These are phyloP conservation scores for Novymonas esmeraldas DNA, from an alignment of 208 protist genomes.

Conservation along the genomic window DNA sequence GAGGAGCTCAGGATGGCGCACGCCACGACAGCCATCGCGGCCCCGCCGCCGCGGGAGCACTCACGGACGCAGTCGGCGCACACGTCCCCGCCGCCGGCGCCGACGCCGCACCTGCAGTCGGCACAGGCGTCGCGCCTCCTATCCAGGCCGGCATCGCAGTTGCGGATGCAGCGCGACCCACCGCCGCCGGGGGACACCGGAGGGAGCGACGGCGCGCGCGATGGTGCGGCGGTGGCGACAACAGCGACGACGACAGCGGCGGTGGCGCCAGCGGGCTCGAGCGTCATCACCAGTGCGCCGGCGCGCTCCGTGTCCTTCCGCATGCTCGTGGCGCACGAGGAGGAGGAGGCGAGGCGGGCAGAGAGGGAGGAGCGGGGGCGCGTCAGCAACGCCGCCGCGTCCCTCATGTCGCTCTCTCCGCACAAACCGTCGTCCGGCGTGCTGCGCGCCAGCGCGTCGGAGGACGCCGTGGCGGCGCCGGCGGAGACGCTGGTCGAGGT, in stretches of 20 bases:
- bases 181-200: no score
- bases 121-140: background rate
- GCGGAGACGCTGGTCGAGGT: conserved; percentile 10
- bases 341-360: background rate
- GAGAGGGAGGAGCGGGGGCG: background rate
- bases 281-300: background rate
- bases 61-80: background rate
- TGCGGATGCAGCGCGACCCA: no score
- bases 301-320: background rate
- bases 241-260: background rate
- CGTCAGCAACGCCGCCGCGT: background rate
- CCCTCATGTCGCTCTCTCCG: background rate
- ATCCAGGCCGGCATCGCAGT: no score
- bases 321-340: background rate
- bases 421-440: background rate
- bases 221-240: no score
- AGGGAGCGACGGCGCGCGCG: no score
- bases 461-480: background rate
- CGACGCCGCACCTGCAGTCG: background rate
- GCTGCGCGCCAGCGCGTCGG: background rate
- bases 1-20: background rate
- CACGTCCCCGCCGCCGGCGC: background rate
- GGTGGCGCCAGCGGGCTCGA: background rate
- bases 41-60: no score
- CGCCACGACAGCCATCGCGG: no score